These are phyloP conservation scores for Jamesozyma spencerorum DNA, from an alignment of 805 yeast species.

Conservation along the genomic window DNA sequence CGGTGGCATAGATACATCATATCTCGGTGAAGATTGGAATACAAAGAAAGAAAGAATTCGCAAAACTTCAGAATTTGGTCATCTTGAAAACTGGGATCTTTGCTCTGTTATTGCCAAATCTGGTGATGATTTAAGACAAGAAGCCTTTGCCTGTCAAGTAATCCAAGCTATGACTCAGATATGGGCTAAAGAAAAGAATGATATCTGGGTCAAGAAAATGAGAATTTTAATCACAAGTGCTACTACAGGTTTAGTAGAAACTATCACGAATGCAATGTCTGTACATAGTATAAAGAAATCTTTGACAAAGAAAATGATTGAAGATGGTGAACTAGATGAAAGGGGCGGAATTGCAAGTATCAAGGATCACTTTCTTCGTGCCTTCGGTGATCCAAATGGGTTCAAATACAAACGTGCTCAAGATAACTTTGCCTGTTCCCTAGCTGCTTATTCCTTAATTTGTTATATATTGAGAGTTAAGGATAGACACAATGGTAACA, in stretches of 20 bases:
- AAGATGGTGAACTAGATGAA: constrained; percentile 52
- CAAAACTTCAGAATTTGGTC: constrained; percentile 71
- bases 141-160: constrained; percentile 93
- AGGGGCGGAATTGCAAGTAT: constrained; percentile 61
- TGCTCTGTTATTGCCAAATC: constrained; percentile 94
- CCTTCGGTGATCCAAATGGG: constrained; percentile 59
- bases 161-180: constrained; percentile 78
- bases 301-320: constrained; percentile 63
- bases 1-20: constrained; percentile 57
- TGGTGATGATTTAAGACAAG: constrained; percentile 92
- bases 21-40: constrained; percentile 89
- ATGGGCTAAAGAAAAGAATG: constrained; percentile 64
- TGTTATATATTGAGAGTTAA: constrained; percentile 87
- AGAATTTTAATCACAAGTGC: constrained; percentile 85
- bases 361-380: constrained; percentile 65
- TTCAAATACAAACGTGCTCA: constrained; percentile 63
- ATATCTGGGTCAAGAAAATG: constrained; percentile 91
- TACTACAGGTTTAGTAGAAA: constrained; percentile 86
- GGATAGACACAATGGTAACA: constrained; percentile 95
- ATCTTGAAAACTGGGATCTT: constrained; percentile 84
- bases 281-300: constrained; percentile 93
- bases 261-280: constrained; percentile 89
- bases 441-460: constrained; percentile 87
- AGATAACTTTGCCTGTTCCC: constrained; percentile 71
- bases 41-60: constrained; percentile 74